A percentile compares a stretch with the other conserved stretches of the same genome.
Conservation (phyloP, 176 grass and related monocot genomes). For the Rhipidocladum racemiflorum region DNA sequence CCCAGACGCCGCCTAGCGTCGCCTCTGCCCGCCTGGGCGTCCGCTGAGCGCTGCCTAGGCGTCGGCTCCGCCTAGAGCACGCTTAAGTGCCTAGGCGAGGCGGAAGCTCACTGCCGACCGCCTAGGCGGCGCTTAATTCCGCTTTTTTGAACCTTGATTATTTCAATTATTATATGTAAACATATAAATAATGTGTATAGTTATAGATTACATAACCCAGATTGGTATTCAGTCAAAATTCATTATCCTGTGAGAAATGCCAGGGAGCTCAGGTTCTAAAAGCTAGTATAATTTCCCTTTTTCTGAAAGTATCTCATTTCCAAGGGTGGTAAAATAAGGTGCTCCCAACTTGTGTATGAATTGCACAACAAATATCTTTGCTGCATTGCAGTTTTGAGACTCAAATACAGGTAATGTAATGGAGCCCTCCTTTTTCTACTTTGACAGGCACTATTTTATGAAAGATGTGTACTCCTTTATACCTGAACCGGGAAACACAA, state of each 20-base stretch:
- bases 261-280: neutral
- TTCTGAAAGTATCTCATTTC: neutral
- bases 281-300: neutral
- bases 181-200: too few relatives aligned
- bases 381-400: constrained; percentile 7
- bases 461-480: constrained; percentile 84
- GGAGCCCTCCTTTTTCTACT: constrained; percentile 24
- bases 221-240: neutral
- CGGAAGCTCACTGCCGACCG: too few relatives aligned
- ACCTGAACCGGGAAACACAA: constrained; percentile 81
- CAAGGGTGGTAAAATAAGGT: neutral
- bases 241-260: neutral
- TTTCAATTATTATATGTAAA: too few relatives aligned
- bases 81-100: too few relatives aligned
- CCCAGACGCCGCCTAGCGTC: too few relatives aligned
- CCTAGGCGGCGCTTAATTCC: too few relatives aligned
- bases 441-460: constrained; percentile 76
- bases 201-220: neutral
- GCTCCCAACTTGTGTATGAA: constrained; percentile 1
- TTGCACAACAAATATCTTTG: constrained; percentile 7
- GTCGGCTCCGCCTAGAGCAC: too few relatives aligned
- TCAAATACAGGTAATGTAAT: neutral
- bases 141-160: too few relatives aligned
- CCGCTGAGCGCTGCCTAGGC: too few relatives aligned
- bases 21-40: too few relatives aligned